Evolutionary conservation across 2,329 filamentous ascomycete species (phyloP).

Genomic region (Cercospora berteroae): DNA sequence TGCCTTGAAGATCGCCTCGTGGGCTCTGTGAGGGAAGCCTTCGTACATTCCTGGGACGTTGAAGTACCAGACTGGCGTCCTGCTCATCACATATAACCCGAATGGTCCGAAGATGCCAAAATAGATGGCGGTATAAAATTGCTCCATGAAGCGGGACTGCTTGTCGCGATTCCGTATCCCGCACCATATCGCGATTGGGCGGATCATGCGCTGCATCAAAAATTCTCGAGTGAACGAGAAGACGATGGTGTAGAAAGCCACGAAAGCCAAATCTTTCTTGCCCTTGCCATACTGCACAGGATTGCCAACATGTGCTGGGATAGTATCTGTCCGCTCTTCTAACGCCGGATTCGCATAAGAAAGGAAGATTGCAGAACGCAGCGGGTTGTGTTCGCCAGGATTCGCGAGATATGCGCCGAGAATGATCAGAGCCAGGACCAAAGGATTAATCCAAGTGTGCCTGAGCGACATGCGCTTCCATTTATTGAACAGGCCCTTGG

Average conservation of each 20-base stretch:
- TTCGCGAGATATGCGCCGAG: constrained; percentile 69
- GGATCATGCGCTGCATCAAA: constrained; percentile 86
- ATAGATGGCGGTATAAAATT: constrained; percentile 91
- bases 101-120: constrained; percentile 78
- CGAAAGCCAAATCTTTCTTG: constrained; percentile 79
- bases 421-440: constrained; percentile 64
- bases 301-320: constrained; percentile 47
- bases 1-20: constrained; percentile 81
- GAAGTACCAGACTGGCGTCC: constrained; percentile 94
- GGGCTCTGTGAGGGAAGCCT: constrained; percentile 76
- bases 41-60: constrained; percentile 90
- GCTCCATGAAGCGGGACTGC: constrained; percentile 91
- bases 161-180: constrained; percentile 73
- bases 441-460: constrained; percentile 66
- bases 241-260: constrained; percentile 83
- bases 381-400: constrained; percentile 73
- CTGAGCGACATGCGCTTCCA: constrained; percentile 48
- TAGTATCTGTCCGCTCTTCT: constrained; percentile 35
- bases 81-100: constrained; percentile 86
- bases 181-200: constrained; percentile 67
- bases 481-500: constrained; percentile 45
- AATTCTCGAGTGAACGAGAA: constrained; percentile 94
- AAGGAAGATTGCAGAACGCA: constrained; percentile 82
- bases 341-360: constrained; percentile 66
- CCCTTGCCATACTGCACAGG: constrained; percentile 79